phyloP scores from a whole-genome alignment of 352 stramenopile genomes.

The Thraustochytrium sp. region DNA sequence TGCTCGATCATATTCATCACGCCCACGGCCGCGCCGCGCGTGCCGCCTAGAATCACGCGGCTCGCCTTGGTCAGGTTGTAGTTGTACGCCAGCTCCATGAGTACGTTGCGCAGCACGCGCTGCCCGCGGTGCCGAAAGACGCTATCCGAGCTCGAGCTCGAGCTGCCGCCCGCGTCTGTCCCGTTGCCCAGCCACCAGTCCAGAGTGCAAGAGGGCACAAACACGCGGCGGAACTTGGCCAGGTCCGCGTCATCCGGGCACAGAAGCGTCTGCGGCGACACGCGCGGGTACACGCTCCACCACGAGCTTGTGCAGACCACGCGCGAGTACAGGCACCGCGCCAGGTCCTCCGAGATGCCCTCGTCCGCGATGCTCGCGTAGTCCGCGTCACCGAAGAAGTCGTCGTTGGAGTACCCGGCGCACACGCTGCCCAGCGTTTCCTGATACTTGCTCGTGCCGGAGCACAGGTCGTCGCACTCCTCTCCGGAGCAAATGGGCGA shows the following conservation, averaged over 20 bases:
- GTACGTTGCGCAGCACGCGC: slow-evolving; percentile 4
- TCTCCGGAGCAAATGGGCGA: slow-evolving; percentile 10
- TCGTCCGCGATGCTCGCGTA: neutral
- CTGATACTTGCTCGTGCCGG: neutral
- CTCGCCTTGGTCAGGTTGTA: slow-evolving; percentile 6
- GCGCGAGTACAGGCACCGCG: slow-evolving; percentile 35
- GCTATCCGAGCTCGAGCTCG: neutral
- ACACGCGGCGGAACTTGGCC: slow-evolving; percentile 12
- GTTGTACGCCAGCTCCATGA: slow-evolving; percentile 9
- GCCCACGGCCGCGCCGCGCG: neutral
- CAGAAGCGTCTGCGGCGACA: slow-evolving; percentile 33
- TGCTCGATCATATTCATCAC: slow-evolving; percentile 6
- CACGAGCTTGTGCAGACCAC: slow-evolving; percentile 35
- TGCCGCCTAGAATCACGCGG: slow-evolving; percentile 15
- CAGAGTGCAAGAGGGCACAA: slow-evolving; percentile 28
- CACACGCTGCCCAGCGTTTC: neutral
- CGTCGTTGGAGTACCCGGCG: neutral
- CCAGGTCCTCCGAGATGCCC: neutral
- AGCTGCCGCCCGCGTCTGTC: neutral
- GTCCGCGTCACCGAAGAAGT: neutral
- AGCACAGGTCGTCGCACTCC: slow-evolving; percentile 38
- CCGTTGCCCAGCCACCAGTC: slow-evolving; percentile 39
- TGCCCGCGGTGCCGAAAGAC: neutral
- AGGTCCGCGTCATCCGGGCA: slow-evolving; percentile 21
- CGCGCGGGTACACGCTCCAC: neutral